Percentiles rank a stretch among this genome's conserved stretches.
These are phyloP conservation scores for Macadamia integrifolia DNA, from an alignment of 164 flowering plant genomes.

Conservation along the genomic window DNA sequence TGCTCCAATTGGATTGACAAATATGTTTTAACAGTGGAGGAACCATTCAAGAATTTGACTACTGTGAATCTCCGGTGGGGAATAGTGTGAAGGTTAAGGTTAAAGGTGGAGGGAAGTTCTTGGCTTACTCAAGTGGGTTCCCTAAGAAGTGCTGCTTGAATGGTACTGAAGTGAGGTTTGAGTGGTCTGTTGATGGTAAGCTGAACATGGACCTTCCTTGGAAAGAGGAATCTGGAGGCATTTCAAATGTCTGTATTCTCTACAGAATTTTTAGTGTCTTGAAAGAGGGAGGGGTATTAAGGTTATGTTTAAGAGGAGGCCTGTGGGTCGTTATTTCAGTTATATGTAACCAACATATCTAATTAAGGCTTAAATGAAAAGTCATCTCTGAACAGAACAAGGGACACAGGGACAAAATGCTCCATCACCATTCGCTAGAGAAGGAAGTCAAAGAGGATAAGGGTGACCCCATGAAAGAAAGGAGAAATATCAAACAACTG, in stretches of 20 bases:
- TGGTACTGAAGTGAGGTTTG: slow-evolving; percentile 43
- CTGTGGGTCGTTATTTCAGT: no score
- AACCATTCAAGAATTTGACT: slow-evolving; percentile 41
- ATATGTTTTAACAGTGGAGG: slow-evolving; percentile 79
- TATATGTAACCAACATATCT: no score
- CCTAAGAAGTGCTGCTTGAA: slow-evolving; percentile 52
- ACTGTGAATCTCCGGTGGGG: slow-evolving; percentile 13
- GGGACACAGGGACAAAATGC: no score
- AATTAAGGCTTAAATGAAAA: no score
- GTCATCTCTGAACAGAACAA: no score
- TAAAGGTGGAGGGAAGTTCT: slow-evolving; percentile 68
- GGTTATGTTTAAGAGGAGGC: no score
- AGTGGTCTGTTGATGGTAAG: slow-evolving; percentile 44
- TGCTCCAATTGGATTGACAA: slow-evolving; percentile 67
- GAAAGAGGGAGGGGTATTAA: no score
- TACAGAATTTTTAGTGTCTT: slow-evolving; percentile 13
- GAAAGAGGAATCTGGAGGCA: slow-evolving; percentile 46
- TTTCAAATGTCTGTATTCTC: slow-evolving; percentile 34
- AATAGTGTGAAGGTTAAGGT: slow-evolving; percentile 36
- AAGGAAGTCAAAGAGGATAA: no score
- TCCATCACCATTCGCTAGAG: no score
- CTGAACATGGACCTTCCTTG: slow-evolving; percentile 43
- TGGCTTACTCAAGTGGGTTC: slow-evolving; percentile 50
- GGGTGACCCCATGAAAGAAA: no score
- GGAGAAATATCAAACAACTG: no score